These are phyloP conservation scores for Podospora conica DNA, from an alignment of 495 filamentous ascomycete genomes.

Conservation along the genomic window DNA sequence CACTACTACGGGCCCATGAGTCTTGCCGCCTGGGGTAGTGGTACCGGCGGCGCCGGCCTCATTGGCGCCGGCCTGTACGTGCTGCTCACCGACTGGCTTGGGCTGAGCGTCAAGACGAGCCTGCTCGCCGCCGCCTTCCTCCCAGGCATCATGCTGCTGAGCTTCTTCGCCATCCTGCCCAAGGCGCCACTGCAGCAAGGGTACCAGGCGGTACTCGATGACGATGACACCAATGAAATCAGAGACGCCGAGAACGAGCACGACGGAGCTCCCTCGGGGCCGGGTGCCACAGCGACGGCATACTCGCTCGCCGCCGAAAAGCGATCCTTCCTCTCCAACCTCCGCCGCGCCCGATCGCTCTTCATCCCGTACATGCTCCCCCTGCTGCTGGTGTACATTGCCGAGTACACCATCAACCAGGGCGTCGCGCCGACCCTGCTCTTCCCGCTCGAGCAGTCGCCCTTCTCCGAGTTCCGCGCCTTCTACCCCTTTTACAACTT, in stretches of 20 bases:
- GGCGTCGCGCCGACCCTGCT: constrained; percentile 84
- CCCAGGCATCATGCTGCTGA: constrained; percentile 73
- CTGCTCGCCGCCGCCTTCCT: constrained; percentile 71
- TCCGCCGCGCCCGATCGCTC: constrained; percentile 37
- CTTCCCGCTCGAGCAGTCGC: constrained; percentile 68
- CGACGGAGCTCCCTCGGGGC: constrained; percentile 12
- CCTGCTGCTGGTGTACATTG: constrained; percentile 83
- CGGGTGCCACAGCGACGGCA: constrained; percentile 26
- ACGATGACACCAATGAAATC: constrained; percentile 20
- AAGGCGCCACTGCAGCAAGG: constrained; percentile 47
- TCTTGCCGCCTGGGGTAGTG: constrained; percentile 86
- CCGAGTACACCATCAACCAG: constrained; percentile 96
- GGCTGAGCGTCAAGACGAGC: constrained; percentile 61
- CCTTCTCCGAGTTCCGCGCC: constrained; percentile 74
- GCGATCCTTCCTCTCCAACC: constrained; percentile 39
- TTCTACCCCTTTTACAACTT: constrained; percentile 88
- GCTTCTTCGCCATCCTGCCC: constrained; percentile 79
- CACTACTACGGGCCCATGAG: constrained; percentile 92
- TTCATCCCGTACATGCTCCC: constrained; percentile 73
- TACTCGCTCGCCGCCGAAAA: constrained; percentile 12
- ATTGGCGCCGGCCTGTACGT: constrained; percentile 84
- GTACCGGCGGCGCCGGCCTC: constrained; percentile 85
- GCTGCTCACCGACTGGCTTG: constrained; percentile 69
- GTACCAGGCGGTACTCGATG: constrained; percentile 38
- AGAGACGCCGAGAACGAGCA: constrained; percentile 33